Base-by-base conservation (phyloP, 768 basidiomycete genomes). In the Suillus fuscotomentosus region DNA sequence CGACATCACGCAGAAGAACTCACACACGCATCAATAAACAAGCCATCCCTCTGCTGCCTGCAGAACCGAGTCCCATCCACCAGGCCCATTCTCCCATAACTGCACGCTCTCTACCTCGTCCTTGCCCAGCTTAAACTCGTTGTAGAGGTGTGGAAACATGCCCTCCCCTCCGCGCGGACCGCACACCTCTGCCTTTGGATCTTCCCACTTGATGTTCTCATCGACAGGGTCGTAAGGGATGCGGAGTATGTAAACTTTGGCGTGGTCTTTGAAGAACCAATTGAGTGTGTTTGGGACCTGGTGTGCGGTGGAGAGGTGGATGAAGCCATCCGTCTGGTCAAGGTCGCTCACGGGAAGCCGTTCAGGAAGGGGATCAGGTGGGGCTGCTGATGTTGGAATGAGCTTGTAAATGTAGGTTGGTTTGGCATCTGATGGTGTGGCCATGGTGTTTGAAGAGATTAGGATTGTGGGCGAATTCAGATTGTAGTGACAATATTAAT, bases 371-470 rank as follows among this genome's bases (percentile, higher is more conserved):
- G 75, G 76, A 8, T 71, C 70, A 38, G 75, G 68, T 0, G 82
- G 79, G n/a, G 82, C 74, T 10, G 79, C 67, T 10, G 80, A 75
- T 45, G 77, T 69, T 14, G 81, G 77, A 39, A 88, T 73, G 65
- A 90, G 81, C 68, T 89, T 90, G 79, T 89, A 90, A 65, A 89
- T 60, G 72, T 86, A 87, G 3, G 77, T 81, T 5, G 86, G 88
- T 47, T 60, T 45, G 54, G 60, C 24, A 41, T 53, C 54, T 38
- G 27, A 22, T 27, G 36, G 63, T 7, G 54, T 2, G 57, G 63
- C 53, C 68, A 70, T 68, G 43, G 31, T 63, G 45, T 38, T 27
- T 14, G 34, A 14, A 27, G n/a, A 51, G 20, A 51, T 38, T 34
- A 20, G 15, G 15, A 34, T 20, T 54, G 11, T 20, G 53, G 20